Evolutionary conservation across 2,329 filamentous ascomycete species (phyloP).

Genomic region (Chaetomium globosum): DNA sequence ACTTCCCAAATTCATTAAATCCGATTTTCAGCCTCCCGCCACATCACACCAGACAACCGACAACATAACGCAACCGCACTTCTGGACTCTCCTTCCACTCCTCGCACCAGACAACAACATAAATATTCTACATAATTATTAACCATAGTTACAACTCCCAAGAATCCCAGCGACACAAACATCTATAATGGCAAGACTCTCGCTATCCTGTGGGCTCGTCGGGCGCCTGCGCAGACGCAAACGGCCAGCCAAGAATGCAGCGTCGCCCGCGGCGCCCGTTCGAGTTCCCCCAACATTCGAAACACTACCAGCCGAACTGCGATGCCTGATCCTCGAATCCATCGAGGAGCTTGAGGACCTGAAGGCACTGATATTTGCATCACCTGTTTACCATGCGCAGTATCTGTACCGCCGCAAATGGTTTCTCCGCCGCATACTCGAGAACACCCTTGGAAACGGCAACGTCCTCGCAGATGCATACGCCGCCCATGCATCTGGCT

Average conservation of each 20-base stretch:
- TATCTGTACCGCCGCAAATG: conserved; percentile 34
- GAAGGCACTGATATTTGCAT: conserved; percentile 36
- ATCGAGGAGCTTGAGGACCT: conserved; percentile 31
- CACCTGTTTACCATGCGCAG: conserved; percentile 38
- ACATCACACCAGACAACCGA: too few relatives aligned
- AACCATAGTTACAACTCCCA: neutral
- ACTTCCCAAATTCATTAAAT: too few relatives aligned
- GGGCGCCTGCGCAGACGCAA: neutral
- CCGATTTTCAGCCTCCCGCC: too few relatives aligned
- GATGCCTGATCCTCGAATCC: conserved; percentile 33
- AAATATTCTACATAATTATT: too few relatives aligned
- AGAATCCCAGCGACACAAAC: neutral
- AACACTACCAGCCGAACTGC: conserved; percentile 36
- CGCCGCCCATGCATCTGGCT: conserved; percentile 16
- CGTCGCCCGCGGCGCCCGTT: neutral
- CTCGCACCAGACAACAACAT: too few relatives aligned
- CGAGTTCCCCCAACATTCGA: neutral
- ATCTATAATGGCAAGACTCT: neutral
- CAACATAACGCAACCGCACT: too few relatives aligned
- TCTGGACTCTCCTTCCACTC: too few relatives aligned
- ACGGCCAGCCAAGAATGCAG: neutral
- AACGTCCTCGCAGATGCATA: conserved; percentile 29
- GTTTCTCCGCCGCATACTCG: conserved; percentile 33
- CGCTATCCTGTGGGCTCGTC: neutral
- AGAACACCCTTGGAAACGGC: conserved; percentile 31